Conservation (phyloP, 306 rosid species). For the Luffa acutangula region DNA sequence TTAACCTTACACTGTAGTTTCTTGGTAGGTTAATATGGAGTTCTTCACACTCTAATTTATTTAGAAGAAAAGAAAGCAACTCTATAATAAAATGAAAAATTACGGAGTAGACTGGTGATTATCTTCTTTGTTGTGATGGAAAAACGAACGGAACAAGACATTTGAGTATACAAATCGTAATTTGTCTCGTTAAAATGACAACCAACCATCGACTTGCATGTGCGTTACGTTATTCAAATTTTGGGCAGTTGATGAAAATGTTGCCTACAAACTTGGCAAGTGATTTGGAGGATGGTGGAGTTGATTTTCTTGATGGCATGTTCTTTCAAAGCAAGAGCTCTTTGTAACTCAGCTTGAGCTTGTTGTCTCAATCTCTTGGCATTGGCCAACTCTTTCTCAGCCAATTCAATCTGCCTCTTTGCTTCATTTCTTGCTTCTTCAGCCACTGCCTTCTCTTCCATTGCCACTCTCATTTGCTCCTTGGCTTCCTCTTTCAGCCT, state of each 20-base stretch:
- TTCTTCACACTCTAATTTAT: neutral
- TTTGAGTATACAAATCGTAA: neutral
- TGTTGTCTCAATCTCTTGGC: conserved; percentile 84
- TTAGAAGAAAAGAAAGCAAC: neutral
- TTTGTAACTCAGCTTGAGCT: conserved; percentile 71
- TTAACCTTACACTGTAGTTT: neutral
- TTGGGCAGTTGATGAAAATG: conserved; percentile 33
- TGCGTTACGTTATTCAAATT: neutral
- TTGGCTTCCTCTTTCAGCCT: conserved; percentile 14
- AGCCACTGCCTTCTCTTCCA: conserved; percentile 60
- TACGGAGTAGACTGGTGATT: neutral
- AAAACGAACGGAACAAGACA: neutral
- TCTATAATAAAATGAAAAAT: too few species aligned
- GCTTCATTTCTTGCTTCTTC: conserved; percentile 86
- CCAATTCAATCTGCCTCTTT: conserved; percentile 62
- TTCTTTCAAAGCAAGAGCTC: conserved; percentile 61
- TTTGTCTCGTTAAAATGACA: conserved; percentile 11
- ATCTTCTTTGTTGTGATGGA: neutral
- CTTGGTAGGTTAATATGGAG: neutral
- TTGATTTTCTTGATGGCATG: conserved; percentile 70
- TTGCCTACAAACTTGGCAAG: conserved; percentile 75
- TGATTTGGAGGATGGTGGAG: conserved; percentile 80
- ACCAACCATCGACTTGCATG: too few species aligned
- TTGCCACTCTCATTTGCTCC: conserved; percentile 46
- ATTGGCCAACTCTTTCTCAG: conserved; percentile 66